Percentiles rank a stretch among this genome's conserved stretches.
Conservation (phyloP, 208 protist species). For the Trypanosoma boissoni region DNA sequence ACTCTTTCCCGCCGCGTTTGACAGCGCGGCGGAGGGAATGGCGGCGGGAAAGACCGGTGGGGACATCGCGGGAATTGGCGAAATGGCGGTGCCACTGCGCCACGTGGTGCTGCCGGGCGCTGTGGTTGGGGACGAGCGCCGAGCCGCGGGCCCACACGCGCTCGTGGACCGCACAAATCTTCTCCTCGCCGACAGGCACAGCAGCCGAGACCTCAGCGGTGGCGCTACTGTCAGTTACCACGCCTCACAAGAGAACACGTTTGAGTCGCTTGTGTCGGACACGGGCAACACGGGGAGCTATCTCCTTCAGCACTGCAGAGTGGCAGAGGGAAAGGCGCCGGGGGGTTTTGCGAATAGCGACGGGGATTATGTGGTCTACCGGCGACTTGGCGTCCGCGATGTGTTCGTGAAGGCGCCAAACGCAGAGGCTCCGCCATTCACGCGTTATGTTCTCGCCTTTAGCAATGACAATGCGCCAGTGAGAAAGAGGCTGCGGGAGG, state of each 20-base stretch:
- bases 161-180: constrained; percentile 67
- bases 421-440: constrained; percentile 38
- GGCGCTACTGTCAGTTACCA: constrained; percentile 51
- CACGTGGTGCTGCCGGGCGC: constrained; percentile 67
- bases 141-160: constrained; percentile 48
- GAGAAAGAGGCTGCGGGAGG: constrained; percentile 3
- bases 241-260: constrained; percentile 58
- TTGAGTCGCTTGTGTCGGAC: constrained; percentile 55
- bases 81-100: constrained; percentile 42
- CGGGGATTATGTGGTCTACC: constrained; percentile 58
- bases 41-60: constrained; percentile 13
- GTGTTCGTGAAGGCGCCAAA: constrained; percentile 66
- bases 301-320: constrained; percentile 30
- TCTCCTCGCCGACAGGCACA: constrained; percentile 48
- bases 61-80: constrained; percentile 46
- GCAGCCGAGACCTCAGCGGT: constrained; percentile 16
- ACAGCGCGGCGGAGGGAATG: constrained; percentile 27
- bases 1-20: constrained; percentile 58
- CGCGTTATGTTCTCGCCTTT: constrained; percentile 65
- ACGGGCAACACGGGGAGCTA: constrained; percentile 70
- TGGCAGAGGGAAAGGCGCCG: not conserved
- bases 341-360: constrained; percentile 39
- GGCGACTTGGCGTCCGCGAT: constrained; percentile 54
- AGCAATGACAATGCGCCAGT: constrained; percentile 18
- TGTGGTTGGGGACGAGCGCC: constrained; percentile 27